A percentile compares a stretch with the other conserved stretches of the same genome.
phyloP scores from a whole-genome alignment of 2,329 filamentous ascomycete genomes.

The Colletotrichum tofieldiae region DNA sequence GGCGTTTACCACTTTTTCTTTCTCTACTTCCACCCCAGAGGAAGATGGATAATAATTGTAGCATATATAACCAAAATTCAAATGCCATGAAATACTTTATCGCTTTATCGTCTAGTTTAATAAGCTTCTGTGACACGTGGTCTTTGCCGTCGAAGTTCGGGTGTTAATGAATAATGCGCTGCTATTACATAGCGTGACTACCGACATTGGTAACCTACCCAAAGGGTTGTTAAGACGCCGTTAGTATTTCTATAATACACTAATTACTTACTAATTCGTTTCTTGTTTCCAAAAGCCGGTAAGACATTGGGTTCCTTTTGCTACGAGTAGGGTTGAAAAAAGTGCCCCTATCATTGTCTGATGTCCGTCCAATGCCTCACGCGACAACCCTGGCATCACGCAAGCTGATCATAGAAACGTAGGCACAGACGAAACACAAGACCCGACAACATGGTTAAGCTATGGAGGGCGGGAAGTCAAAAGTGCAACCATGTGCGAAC shows the following conservation, averaged over 20 bases:
- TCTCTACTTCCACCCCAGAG: neutral
- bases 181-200: neutral
- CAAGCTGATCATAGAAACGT: neutral
- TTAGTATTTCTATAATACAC: neutral
- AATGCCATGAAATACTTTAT: neutral
- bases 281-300: neutral
- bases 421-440: neutral
- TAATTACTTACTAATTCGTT: neutral
- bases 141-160: neutral
- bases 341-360: neutral
- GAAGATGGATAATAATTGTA: constrained; percentile 19
- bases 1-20: constrained; percentile 7
- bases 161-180: neutral
- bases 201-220: neutral
- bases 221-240: too few relatives aligned
- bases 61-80: neutral
- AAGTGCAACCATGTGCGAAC: neutral
- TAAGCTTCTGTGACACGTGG: too few relatives aligned
- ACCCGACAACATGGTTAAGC: constrained; percentile 6
- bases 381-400: neutral
- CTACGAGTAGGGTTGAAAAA: neutral
- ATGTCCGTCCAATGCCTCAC: neutral
- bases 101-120: neutral
- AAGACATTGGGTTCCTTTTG: too few relatives aligned
- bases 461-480: constrained; percentile 4